Evolutionary conservation across 2,329 filamentous ascomycete species (phyloP), one percentile per base, ranked within the genome.

Genomic region (Aquanectria penicillioides): DNA sequence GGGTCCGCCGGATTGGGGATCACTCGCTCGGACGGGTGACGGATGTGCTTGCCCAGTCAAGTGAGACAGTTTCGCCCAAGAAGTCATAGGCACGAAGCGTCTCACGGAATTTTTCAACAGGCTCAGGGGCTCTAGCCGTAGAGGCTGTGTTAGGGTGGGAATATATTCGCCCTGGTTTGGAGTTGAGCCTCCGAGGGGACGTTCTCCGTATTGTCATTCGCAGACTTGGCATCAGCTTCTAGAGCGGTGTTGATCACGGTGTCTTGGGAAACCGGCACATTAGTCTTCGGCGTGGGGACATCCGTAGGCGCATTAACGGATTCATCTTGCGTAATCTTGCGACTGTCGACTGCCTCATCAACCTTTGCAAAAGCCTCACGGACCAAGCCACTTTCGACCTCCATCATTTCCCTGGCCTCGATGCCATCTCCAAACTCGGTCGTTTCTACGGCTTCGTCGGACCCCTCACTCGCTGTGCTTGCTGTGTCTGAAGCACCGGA

Each of bases 91-190:
- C 18, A 73, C 63, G 22, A 69, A 55, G 4, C 49, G 64, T 43
- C 66, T 65, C 7, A 71, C 29, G 9, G 71, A 65, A 26, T 43
- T 50, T 18, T 62, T 71, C 2, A 73, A 48, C 13, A 69, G 65
- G 28, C 28, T 17, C 13, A 51, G 10, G 17, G 34, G 34, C 20
- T 46, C 41, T 23, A 47, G 33, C 12, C 36, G 41, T 11, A 18
- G 22, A 29, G 17, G 44, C 9, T 10, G 7, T 23, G n/a, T n/a
- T n/a, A n/a, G n/a, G n/a, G n/a, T n/a, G n/a, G n/a, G n/a, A n/a
- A n/a, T n/a, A n/a, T n/a, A n/a, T 17, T 58, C 26, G 20, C 17
- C 2, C 5, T 8, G 18, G n/a, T 6, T 15, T 12, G 6, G 12
- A 11, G 8, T 29, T 28, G 25, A 17, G 28, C 40, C 18, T 56